Evolutionary conservation across 106 monocot species (phyloP).

Genomic region (Dendrobium huoshanense): DNA sequence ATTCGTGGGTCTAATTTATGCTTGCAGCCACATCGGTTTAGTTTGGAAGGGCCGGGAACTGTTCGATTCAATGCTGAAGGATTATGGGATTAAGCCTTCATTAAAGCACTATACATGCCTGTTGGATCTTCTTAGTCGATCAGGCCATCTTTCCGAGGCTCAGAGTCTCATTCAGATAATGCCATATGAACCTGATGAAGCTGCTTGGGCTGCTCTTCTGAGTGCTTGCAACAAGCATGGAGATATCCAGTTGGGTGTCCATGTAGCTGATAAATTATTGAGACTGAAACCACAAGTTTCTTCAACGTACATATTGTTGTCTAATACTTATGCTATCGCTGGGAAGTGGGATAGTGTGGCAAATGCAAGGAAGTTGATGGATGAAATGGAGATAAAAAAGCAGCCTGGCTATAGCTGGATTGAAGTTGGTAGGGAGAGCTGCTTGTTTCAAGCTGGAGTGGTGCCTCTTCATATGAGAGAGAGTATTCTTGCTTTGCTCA

Average conservation of each 20-base stretch:
- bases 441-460: slow-evolving; percentile 58
- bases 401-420: slow-evolving; percentile 76
- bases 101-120: slow-evolving; percentile 85
- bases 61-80: slow-evolving; percentile 63
- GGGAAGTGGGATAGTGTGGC: slow-evolving; percentile 62
- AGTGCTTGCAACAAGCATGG: slow-evolving; percentile 73
- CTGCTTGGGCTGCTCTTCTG: slow-evolving; percentile 65
- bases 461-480: slow-evolving; percentile 36
- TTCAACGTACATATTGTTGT: slow-evolving; percentile 65
- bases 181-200: slow-evolving; percentile 71
- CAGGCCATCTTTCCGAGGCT: slow-evolving; percentile 63
- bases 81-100: slow-evolving; percentile 47
- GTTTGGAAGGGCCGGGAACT: slow-evolving; percentile 57
- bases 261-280: slow-evolving; percentile 58
- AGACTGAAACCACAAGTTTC: slow-evolving; percentile 41
- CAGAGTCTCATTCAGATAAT: slow-evolving; percentile 45
- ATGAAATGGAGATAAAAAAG: slow-evolving; percentile 51
- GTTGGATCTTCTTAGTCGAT: slow-evolving; percentile 77
- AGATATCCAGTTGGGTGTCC: slow-evolving; percentile 32
- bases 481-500: slow-evolving; percentile 40
- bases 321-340: slow-evolving; percentile 54
- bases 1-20: slow-evolving; percentile 67
- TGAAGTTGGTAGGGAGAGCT: slow-evolving; percentile 53
- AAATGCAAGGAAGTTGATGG: slow-evolving; percentile 46
- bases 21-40: slow-evolving; percentile 80